Base-by-base conservation (phyloP, 2,329 filamentous ascomycete species). In the Escovopsis sp. region DNA sequence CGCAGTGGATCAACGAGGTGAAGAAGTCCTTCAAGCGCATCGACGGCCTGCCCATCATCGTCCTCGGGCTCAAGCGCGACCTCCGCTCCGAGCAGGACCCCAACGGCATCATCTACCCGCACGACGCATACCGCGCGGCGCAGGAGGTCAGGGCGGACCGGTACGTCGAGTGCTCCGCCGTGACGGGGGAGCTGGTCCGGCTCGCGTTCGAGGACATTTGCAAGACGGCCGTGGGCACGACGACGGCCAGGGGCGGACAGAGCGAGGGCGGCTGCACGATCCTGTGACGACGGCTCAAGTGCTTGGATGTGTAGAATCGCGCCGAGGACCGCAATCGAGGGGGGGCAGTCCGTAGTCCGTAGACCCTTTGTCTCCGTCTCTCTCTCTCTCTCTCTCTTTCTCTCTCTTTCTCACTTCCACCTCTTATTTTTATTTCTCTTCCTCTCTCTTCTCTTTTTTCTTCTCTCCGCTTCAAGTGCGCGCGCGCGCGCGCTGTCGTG, bases 111-210 rank as follows among this genome's bases (percentile, higher is more conserved):
- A 73, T 79, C 40, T 72, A 74, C 46, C 76, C 76, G 10, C 70
- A 79, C 46, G 76, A 79, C 55, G 75, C 65, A 1, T 74, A 76
- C 51, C 64, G 64, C 24, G 54, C 68, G 39, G 68, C 75, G 16
- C 73, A 78, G 51, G 66, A 69, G 48, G 65, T 79, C 64, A 62
- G 75, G 40, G 73, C 67, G 37, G 76, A 80, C 56, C 71, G 70
- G 47, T 80, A 79, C 50, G 68, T 78, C 54, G 76, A 80, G 51
- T 80, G 75, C 57, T 78, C 74, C 2, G 73, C 75, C 7, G 59
- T 70, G 38, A 76, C 72, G 4, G 75, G 75, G 13, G 73, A 77
- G 58, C 62, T 79, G 41, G 53, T 79, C 36, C 61, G 65, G 48
- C 59, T 72, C 50, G 71, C 69, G 5, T 75, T 77, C 51, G 72